phyloP scores from a whole-genome alignment of 352 stramenopile genomes.

The Globisporangium alternatum region DNA sequence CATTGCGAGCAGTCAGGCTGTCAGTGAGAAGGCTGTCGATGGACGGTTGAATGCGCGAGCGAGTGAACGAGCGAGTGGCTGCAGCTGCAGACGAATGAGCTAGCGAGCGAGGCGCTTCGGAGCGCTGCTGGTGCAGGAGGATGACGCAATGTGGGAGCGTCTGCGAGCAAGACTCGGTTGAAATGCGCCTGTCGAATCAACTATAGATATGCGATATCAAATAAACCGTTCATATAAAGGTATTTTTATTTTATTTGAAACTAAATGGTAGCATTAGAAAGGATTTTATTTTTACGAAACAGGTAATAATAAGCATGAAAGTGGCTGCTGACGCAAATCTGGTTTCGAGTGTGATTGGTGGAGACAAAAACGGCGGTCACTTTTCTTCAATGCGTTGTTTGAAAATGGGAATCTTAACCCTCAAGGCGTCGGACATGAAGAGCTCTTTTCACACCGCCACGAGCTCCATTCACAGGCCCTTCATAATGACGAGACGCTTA shows the following conservation, averaged over 20 bases:
- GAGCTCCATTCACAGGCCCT: background rate
- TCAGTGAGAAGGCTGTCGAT: too few relatives aligned
- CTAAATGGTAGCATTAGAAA: too few relatives aligned
- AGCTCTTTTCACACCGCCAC: too few relatives aligned
- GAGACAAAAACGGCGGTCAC: background rate
- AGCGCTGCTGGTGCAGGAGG: constrained; percentile 4
- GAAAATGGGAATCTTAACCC: background rate
- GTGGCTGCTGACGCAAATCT: constrained; percentile 1
- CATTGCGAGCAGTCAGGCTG: constrained; percentile 28
- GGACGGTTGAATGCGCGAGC: background rate
- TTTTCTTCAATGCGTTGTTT: background rate
- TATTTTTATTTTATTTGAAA: background rate
- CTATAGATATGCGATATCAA: background rate
- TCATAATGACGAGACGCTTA: background rate
- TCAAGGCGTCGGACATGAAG: background rate
- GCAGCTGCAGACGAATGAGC: constrained; percentile 4
- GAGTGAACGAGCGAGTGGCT: background rate
- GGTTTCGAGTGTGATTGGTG: background rate
- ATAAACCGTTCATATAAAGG: too few relatives aligned
- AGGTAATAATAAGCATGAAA: background rate
- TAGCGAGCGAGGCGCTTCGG: background rate
- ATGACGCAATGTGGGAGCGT: constrained; percentile 2
- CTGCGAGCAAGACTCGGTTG: background rate
- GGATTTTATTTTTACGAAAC: background rate
- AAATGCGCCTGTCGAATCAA: background rate